These are phyloP conservation scores for Daldinia sp. DNA, from an alignment of 2,329 filamentous ascomycete genomes.

Conservation along the genomic window DNA sequence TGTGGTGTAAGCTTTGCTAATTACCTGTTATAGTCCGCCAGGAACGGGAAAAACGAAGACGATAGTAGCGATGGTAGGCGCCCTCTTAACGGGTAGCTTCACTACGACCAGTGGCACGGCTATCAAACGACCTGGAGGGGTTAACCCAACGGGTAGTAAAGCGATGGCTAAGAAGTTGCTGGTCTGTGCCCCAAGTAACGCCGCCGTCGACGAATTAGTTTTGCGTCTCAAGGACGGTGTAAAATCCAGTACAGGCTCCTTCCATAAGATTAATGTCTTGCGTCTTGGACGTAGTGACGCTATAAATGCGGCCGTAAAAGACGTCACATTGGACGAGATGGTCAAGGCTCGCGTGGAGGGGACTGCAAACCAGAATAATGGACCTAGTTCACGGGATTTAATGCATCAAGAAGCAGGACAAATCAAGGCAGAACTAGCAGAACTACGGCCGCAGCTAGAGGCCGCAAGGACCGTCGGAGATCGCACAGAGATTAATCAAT, in stretches of 20 bases:
- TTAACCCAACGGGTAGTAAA: constrained; percentile 47
- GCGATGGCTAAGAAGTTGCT: constrained; percentile 79
- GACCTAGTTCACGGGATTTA: constrained; percentile 64
- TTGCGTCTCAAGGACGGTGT: constrained; percentile 90
- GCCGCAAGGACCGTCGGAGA: constrained; percentile 67
- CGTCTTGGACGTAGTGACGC: constrained; percentile 90
- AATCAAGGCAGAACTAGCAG: constrained; percentile 77
- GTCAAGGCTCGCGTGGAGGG: constrained; percentile 77
- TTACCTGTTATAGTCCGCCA: constrained; percentile 72
- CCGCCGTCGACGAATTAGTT: constrained; percentile 94
- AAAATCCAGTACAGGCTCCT: constrained; percentile 75
- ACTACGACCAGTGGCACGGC: constrained; percentile 54
- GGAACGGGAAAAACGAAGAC: constrained; percentile 99
- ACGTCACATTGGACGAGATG: constrained; percentile 92
- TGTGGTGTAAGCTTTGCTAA: constrained; percentile 41
- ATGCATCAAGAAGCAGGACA: constrained; percentile 71
- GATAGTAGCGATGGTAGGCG: constrained; percentile 94
- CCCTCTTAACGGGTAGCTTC: constrained; percentile 72
- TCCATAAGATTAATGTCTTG: constrained; percentile 83
- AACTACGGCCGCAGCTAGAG: constrained; percentile 76
- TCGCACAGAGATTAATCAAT: constrained; percentile 55
- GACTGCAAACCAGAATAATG: constrained; percentile 65
- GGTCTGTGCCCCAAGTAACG: constrained; percentile 98
- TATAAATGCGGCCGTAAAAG: constrained; percentile 86
- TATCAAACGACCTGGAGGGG: constrained; percentile 52